Percentiles rank a stretch among this genome's conserved stretches.
phyloP scores from a whole-genome alignment of 2,329 filamentous ascomycete genomes.

The Raffaelea ambrosiae region DNA sequence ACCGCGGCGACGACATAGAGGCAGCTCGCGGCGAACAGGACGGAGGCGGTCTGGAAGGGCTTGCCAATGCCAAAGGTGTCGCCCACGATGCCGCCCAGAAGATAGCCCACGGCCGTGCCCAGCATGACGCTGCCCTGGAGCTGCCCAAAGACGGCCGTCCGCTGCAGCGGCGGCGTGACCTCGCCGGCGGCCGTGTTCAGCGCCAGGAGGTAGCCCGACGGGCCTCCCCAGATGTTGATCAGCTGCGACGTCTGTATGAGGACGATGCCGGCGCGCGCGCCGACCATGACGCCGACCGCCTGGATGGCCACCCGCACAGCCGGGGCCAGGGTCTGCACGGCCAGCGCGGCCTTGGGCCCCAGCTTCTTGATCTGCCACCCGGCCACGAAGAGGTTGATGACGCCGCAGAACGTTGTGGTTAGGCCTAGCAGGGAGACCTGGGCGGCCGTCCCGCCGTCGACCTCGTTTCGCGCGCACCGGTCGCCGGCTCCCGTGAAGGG shows the following conservation, averaged over 20 bases:
- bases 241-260: conserved; percentile 59
- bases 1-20: conserved; percentile 32
- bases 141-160: conserved; percentile 56
- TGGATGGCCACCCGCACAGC: conserved; percentile 55
- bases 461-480: conserved; percentile 51
- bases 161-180: conserved; percentile 45
- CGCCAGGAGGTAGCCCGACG: conserved; percentile 58
- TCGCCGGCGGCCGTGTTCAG: conserved; percentile 61
- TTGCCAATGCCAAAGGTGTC: conserved; percentile 53
- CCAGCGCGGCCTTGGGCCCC: conserved; percentile 52
- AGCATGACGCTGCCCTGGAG: conserved; percentile 59
- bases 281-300: conserved; percentile 53
- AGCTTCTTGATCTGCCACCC: conserved; percentile 57
- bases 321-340: conserved; percentile 55
- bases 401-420: conserved; percentile 36
- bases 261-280: conserved; percentile 49
- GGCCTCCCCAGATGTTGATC: conserved; percentile 59
- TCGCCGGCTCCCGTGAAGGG: conserved; percentile 38
- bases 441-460: conserved; percentile 55
- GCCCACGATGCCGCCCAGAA: conserved; percentile 56
- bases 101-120: conserved; percentile 54
- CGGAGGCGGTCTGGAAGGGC: conserved; percentile 56
- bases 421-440: conserved; percentile 58
- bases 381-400: conserved; percentile 57
- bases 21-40: conserved; percentile 40